These are phyloP conservation scores for Globisporangium lucens DNA, from an alignment of 352 stramenopile genomes.

Conservation along the genomic window DNA sequence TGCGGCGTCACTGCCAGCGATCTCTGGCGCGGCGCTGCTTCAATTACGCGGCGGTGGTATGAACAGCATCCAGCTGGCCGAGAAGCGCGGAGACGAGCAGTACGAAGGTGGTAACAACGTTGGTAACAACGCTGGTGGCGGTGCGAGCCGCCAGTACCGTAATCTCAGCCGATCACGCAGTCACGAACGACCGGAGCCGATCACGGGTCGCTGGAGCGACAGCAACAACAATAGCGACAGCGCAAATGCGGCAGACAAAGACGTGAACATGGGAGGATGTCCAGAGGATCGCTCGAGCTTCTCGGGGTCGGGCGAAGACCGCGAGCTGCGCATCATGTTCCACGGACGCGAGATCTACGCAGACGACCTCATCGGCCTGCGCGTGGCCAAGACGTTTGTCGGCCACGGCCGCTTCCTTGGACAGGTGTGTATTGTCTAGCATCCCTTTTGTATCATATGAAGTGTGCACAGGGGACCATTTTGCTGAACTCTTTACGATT, in stretches of 20 bases:
- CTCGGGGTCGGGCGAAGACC: constrained; percentile 30
- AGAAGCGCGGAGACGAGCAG: constrained; percentile 11
- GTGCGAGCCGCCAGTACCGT: constrained; percentile 12
- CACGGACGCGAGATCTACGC: constrained; percentile 70
- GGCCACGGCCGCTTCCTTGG: constrained; percentile 80
- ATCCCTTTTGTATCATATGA: not conserved
- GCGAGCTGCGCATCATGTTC: constrained; percentile 65
- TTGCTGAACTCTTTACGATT: not conserved
- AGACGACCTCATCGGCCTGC: constrained; percentile 72
- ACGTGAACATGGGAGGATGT: constrained; percentile 8
- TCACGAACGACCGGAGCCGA: constrained; percentile 26
- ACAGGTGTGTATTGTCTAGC: constrained; percentile 23
- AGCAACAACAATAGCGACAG: constrained; percentile 28
- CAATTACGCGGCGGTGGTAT: constrained; percentile 21
- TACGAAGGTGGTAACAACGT: constrained; percentile 2
- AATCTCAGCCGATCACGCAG: constrained; percentile 26
- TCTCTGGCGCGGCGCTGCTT: constrained; percentile 44
- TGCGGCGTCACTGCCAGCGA: constrained; percentile 28
- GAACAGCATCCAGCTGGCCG: constrained; percentile 14
- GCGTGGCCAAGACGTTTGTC: constrained; percentile 83
- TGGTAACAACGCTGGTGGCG: not conserved
- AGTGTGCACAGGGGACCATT: too few relatives aligned
- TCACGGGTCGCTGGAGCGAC: not conserved
- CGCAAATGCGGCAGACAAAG: not conserved
- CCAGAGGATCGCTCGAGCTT: constrained; percentile 19